phyloP scores from a whole-genome alignment of 169 alveolate species.

The Plasmodium yoelii region DNA sequence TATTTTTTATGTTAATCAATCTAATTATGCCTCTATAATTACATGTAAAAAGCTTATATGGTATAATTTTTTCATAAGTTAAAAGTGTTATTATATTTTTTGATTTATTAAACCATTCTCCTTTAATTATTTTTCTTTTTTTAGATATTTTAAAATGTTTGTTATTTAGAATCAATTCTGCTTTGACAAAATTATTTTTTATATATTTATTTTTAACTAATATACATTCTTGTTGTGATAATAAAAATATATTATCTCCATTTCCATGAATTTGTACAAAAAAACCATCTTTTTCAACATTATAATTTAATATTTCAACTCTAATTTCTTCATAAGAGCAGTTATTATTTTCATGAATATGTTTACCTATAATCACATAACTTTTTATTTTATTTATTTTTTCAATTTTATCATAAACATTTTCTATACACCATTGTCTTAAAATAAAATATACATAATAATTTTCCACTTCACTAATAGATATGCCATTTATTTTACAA shows the following conservation, averaged over 20 bases:
- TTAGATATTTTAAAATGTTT: conserved; percentile 7
- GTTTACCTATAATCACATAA: conserved; percentile 53
- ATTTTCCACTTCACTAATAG: neutral
- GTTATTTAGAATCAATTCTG: conserved; percentile 21
- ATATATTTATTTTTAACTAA: conserved; percentile 13
- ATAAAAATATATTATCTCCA: conserved; percentile 27
- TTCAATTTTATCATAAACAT: neutral
- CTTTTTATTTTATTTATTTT: neutral
- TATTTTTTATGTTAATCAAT: conserved; percentile 22
- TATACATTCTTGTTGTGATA: conserved; percentile 46
- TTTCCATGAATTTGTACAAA: conserved; percentile 60
- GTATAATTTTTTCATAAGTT: conserved; percentile 29
- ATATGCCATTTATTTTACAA: neutral
- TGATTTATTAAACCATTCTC: conserved; percentile 58
- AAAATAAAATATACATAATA: conserved; percentile 26
- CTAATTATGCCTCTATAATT: conserved; percentile 28
- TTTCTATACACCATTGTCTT: conserved; percentile 39
- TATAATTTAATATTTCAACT: conserved; percentile 51
- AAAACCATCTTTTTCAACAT: conserved; percentile 47
- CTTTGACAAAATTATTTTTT: conserved; percentile 17
- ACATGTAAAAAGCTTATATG: neutral
- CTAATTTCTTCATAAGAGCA: conserved; percentile 51
- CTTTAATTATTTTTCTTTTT: conserved; percentile 63
- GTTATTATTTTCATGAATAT: conserved; percentile 7
- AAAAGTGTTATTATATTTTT: conserved; percentile 27